Percentiles rank a stretch among this genome's conserved stretches.
Conservation (phyloP, 2,329 filamentous ascomycete genomes). For the Diaporthe sp. region DNA sequence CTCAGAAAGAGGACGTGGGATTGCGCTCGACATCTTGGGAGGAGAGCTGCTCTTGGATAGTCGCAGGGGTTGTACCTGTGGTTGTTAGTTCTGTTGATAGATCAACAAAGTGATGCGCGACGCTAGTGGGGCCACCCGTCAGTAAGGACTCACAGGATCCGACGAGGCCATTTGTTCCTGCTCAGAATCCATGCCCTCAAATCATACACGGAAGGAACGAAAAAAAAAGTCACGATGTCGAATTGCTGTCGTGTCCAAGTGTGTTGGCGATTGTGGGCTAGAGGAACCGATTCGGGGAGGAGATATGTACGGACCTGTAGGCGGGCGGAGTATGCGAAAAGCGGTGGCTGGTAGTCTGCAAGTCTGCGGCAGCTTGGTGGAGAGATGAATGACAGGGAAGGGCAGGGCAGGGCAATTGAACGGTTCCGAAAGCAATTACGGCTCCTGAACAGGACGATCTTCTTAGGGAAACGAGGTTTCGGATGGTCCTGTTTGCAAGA, state of each 20-base stretch:
- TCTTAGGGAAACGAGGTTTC: conserved; percentile 25
- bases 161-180: conserved; percentile 27
- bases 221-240: conserved; percentile 19
- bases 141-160: conserved; percentile 30
- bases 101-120: conserved; percentile 26
- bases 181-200: conserved; percentile 16
- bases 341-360: conserved; percentile 32
- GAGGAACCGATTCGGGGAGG: conserved; percentile 25
- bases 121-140: conserved; percentile 19
- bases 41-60: conserved; percentile 80
- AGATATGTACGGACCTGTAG: conserved; percentile 22
- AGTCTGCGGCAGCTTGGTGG: conserved; percentile 19
- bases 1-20: conserved; percentile 85
- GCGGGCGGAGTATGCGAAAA: conserved; percentile 28
- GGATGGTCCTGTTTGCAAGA: conserved; percentile 18
- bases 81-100: conserved; percentile 29
- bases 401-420: conserved; percentile 1
- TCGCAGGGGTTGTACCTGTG: conserved; percentile 79
- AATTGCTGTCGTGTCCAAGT: conserved; percentile 24
- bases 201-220: conserved; percentile 5
- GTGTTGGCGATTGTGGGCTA: conserved; percentile 23
- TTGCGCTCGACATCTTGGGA: conserved; percentile 69
- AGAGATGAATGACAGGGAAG: conserved; percentile 4
- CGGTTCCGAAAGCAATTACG: neutral
- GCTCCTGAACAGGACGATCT: neutral